Percentiles rank a stretch among this genome's conserved stretches.
phyloP scores from a whole-genome alignment of 768 basidiomycete species.

The Dentipellis sp. region DNA sequence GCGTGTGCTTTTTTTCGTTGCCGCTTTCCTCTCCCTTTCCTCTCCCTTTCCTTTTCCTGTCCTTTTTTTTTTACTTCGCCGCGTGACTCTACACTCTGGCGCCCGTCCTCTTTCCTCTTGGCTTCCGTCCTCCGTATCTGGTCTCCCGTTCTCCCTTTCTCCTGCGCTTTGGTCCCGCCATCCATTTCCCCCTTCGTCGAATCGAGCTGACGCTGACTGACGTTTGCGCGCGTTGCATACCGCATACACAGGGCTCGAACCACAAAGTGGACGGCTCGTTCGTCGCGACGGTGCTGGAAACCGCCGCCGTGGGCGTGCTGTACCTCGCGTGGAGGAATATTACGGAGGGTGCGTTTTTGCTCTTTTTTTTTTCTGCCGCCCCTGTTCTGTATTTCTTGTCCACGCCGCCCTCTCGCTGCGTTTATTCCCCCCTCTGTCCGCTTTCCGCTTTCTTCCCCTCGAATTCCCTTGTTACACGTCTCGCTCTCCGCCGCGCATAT shows the following conservation, averaged over 20 bases:
- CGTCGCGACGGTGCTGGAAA: conserved; percentile 77
- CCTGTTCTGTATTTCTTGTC: no score
- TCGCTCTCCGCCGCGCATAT: background rate
- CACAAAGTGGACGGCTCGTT: conserved; percentile 80
- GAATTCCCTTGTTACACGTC: background rate
- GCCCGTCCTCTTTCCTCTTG: no score
- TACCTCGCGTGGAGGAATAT: conserved; percentile 83
- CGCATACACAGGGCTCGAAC: conserved; percentile 39
- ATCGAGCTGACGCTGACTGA: no score
- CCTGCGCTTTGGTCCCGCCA: no score
- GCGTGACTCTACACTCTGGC: no score
- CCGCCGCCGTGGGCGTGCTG: conserved; percentile 55
- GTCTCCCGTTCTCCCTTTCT: background rate
- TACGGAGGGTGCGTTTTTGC: conserved; percentile 63
- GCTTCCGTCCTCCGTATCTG: background rate
- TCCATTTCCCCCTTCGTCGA: no score
- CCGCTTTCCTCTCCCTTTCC: no score
- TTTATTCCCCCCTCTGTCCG: no score
- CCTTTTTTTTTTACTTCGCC: no score
- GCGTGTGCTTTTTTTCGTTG: conserved; percentile 18
- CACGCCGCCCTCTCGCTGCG: background rate
- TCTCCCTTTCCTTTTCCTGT: no score
- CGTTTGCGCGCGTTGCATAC: background rate
- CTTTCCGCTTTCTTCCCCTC: no score
- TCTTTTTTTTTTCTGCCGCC: background rate